Base-by-base conservation (phyloP, 2,329 filamentous ascomycete species). In the Sclerotinia sclerotiorum region DNA sequence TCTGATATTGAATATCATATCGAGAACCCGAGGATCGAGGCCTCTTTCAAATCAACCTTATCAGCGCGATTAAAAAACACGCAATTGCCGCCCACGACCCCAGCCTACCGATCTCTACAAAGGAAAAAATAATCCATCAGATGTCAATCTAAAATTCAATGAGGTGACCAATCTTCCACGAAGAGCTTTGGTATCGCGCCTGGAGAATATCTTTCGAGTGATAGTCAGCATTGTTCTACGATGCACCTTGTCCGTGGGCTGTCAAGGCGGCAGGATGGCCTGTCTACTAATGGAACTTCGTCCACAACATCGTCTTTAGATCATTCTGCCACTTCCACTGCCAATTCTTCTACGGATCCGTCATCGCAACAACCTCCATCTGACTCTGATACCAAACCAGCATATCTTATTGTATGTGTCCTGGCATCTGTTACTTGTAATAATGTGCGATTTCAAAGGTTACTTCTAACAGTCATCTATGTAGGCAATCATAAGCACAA, bases 401-500 rank as follows among this genome's bases (percentile, higher is more conserved):
- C 51, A 55, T 67, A 67, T 55, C 27, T 63, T 54, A 67, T 67
- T 62, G 65, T 67, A 67, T 21, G 65, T 67, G 8, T 57, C 65
- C 46, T 27, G 29, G 32, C 60, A 63, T 42, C 15, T 39, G 24
- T 32, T 46, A 21, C 57, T 42, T 6, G 13, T 63, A 27, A 29
- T 35, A 1, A 27, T 46, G 39, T 63, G n/a, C 35, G 13, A 32
- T 24, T 24, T 10, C 27, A 7, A 11, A 51, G 49, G 17, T 27
- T 48, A 2, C 15, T 44, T 46, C 48, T 63, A 46, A 62, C 51
- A 11, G 39, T 27, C 2, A 54, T 39, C 49, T 63, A 10, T 39
- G 17, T 35, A 73, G 72, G 68, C 68, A 49, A 62, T 72, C 21
- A 57, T 68, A 46, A 7, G 57, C 29, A 66, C 64, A 13, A n/a